Conservation (phyloP, 139 green algal genomes). For the Picochlorum sp. region DNA sequence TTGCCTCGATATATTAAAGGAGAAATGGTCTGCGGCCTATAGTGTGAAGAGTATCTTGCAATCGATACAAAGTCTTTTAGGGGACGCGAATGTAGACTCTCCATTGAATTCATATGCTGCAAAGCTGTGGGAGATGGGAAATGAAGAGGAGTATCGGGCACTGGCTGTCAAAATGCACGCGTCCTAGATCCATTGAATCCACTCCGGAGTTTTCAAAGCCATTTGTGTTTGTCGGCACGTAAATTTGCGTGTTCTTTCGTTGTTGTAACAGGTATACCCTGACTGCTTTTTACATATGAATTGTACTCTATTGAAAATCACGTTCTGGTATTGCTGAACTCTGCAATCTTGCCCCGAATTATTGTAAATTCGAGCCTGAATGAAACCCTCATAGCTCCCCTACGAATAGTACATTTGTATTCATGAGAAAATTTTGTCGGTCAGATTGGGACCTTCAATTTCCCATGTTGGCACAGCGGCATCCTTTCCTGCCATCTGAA, state of each 20-base stretch:
- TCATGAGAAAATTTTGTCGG: not conserved
- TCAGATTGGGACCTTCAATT: not conserved
- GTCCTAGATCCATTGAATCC: too few species aligned
- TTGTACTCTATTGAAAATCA: not conserved
- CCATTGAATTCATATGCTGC: constrained; percentile 67
- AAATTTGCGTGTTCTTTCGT: not conserved
- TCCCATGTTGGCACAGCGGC: constrained; percentile 16
- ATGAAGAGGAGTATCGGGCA: constrained; percentile 52
- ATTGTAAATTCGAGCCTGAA: constrained; percentile 19
- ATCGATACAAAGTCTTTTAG: constrained; percentile 66
- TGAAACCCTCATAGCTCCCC: constrained; percentile 14
- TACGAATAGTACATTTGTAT: constrained; percentile 6
- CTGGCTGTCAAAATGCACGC: constrained; percentile 43
- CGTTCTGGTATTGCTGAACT: constrained; percentile 9
- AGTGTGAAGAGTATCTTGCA: constrained; percentile 64
- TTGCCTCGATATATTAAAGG: constrained; percentile 76
- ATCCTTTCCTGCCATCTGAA: constrained; percentile 18
- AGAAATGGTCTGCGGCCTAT: constrained; percentile 69
- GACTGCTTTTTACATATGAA: not conserved
- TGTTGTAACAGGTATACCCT: not conserved
- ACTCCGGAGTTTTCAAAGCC: too few species aligned
- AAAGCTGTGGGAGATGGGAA: constrained; percentile 49
- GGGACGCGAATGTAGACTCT: constrained; percentile 71
- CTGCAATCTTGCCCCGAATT: constrained; percentile 10
- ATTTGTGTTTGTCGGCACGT: too few species aligned